These are phyloP conservation scores for Isoetes taiwanensis DNA, from an alignment of 75 land plant genomes.

Conservation along the genomic window DNA sequence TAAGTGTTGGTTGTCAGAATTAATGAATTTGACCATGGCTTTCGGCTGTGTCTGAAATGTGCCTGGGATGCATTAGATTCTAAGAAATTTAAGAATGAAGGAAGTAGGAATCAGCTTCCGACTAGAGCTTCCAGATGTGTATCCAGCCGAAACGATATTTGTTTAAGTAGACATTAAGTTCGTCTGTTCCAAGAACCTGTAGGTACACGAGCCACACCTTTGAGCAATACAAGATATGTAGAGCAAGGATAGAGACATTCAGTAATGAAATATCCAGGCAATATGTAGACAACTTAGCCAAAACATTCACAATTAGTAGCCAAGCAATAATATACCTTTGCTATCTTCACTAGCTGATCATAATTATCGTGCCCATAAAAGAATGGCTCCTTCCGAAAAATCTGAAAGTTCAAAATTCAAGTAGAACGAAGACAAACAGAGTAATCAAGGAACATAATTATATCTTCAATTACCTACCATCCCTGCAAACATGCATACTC, in stretches of 20 bases:
- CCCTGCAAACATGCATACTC: slow-evolving; percentile 99
- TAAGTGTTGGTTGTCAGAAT: slow-evolving; percentile 1
- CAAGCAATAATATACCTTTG: neutral
- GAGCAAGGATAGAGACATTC: too few species aligned
- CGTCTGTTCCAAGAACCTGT: slow-evolving; percentile 4
- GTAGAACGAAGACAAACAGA: neutral
- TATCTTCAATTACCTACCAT: slow-evolving; percentile 40
- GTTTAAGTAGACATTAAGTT: neutral
- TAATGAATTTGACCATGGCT: slow-evolving; percentile 6
- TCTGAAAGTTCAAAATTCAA: neutral
- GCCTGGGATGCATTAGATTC: neutral
- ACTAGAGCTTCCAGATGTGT: neutral
- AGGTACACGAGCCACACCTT: neutral
- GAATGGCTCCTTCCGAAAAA: slow-evolving; percentile 7
- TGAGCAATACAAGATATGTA: too few species aligned
- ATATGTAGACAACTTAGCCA: neutral
- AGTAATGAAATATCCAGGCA: neutral
- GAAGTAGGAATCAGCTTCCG: neutral
- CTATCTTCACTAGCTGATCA: slow-evolving; percentile 3
- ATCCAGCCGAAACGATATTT: slow-evolving; percentile 1
- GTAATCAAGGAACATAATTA: neutral
- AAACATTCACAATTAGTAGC: neutral
- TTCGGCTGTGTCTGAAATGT: slow-evolving; percentile 1
- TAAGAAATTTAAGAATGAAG: neutral
- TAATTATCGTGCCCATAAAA: slow-evolving; percentile 5